phyloP scores from a whole-genome alignment of 108 stramenopile species.

The Skeletonema potamos region DNA sequence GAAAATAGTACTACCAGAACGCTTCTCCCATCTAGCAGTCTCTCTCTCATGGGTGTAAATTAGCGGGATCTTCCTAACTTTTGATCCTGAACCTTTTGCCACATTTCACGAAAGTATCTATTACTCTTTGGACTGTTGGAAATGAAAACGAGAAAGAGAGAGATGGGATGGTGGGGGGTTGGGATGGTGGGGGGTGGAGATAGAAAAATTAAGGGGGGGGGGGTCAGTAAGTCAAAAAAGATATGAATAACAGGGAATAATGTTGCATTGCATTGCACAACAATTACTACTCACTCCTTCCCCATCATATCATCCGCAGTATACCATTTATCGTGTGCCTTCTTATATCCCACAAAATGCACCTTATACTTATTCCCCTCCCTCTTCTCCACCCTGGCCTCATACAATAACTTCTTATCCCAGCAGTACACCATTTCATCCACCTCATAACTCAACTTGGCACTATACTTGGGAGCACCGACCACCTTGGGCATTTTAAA shows the following conservation, averaged over 20 bases:
- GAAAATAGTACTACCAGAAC: no score
- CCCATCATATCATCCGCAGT: not conserved
- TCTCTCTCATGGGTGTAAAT: no score
- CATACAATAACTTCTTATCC: not conserved
- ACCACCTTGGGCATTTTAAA: not conserved
- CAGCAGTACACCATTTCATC: not conserved
- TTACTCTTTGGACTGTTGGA: not conserved
- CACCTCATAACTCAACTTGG: not conserved
- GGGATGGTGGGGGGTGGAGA: no score
- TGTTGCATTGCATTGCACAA: no score
- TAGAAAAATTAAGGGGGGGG: no score
- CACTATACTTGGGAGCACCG: not conserved
- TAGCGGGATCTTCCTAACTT: not conserved
- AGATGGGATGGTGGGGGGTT: no score
- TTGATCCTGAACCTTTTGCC: not conserved
- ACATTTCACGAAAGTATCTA: not conserved
- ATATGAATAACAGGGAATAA: no score
- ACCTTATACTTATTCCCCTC: not conserved
- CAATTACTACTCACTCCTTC: not conserved
- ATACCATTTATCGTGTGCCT: not conserved
- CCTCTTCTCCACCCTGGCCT: not conserved
- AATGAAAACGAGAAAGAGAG: not conserved
- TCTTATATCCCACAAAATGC: not conserved
- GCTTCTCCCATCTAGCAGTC: no score
- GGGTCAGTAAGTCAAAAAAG: no score